These are phyloP conservation scores for Penicillium riverlandense DNA, from an alignment of 495 filamentous ascomycete species.

Conservation along the genomic window DNA sequence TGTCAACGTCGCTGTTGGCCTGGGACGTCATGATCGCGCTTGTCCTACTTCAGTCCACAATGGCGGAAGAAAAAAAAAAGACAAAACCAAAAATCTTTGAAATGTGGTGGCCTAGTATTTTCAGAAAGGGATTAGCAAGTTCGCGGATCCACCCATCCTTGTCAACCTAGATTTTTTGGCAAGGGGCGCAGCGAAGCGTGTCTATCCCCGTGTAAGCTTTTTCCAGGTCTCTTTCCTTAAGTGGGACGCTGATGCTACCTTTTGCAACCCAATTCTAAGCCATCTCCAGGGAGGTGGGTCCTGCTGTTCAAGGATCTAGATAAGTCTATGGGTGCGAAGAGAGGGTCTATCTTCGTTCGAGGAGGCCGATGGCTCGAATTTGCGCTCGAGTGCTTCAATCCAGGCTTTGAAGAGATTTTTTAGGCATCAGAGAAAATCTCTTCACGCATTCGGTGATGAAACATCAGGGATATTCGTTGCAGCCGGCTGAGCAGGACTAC, in stretches of 20 bases:
- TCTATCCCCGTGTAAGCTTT: constrained; percentile 9
- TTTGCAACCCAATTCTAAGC: constrained; percentile 19
- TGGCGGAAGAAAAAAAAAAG: constrained; percentile 1
- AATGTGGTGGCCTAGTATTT: constrained; percentile 9
- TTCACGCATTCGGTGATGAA: no score
- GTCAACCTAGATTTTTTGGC: not conserved
- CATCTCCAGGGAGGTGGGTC: no score
- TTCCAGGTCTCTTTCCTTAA: constrained; percentile 17
- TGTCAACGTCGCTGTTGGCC: constrained; percentile 11
- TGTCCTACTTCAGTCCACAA: constrained; percentile 13
- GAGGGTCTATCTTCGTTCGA: no score
- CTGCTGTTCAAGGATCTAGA: no score
- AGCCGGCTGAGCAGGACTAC: no score
- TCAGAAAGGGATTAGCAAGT: not conserved
- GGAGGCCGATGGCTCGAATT: no score
- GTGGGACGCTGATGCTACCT: constrained; percentile 16
- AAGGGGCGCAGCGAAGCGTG: no score
- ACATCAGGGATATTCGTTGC: no score
- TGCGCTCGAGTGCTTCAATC: no score
- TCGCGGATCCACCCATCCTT: not conserved
- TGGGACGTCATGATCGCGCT: constrained; percentile 10
- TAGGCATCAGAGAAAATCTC: no score
- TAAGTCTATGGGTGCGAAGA: no score
- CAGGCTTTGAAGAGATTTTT: no score
- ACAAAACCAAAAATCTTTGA: not conserved